These are phyloP conservation scores for Mycena belliarum DNA, from an alignment of 768 basidiomycete genomes.

Conservation along the genomic window DNA sequence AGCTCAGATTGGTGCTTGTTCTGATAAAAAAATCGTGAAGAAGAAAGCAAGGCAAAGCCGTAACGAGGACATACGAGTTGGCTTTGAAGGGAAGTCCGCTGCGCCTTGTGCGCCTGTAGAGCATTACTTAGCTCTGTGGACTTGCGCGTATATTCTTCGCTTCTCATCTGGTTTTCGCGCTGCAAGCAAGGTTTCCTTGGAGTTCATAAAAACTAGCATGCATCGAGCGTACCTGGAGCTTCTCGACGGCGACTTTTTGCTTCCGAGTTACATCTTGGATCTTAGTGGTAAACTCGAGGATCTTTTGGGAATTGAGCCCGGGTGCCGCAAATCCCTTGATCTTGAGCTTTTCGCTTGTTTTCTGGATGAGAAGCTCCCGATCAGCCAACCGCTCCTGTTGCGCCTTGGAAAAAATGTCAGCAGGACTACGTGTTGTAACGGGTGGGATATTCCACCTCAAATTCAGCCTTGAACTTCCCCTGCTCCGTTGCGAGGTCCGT, in stretches of 20 bases:
- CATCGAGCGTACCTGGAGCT: constrained; percentile 54
- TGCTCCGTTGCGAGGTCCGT: constrained; percentile 58
- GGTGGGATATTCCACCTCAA: constrained; percentile 50
- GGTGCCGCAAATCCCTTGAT: constrained; percentile 76
- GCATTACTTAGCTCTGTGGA: constrained; percentile 57
- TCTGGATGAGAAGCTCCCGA: constrained; percentile 74
- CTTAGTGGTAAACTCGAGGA: constrained; percentile 70
- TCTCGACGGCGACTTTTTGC: constrained; percentile 65
- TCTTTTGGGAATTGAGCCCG: constrained; percentile 69
- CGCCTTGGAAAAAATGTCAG: constrained; percentile 43
- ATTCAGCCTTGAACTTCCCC: constrained; percentile 72
- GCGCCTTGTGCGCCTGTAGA: constrained; percentile 53
- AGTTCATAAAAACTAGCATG: constrained; percentile 1
- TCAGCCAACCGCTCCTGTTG: constrained; percentile 70
- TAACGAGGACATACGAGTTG: constrained; percentile 51
- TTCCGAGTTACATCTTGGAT: constrained; percentile 63
- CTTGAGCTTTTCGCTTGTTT: constrained; percentile 63
- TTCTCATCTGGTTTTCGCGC: constrained; percentile 56
- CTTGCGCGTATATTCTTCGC: constrained; percentile 66
- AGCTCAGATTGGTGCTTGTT: constrained; percentile 54
- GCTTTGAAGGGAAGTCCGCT: constrained; percentile 51
- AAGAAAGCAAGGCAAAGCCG: background rate
- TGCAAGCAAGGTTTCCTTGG: no score
- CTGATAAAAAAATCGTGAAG: constrained; percentile 29
- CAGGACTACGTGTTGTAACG: background rate